phyloP scores from a whole-genome alignment of 2,329 filamentous ascomycete species.

The Xylariaceae sp. region DNA sequence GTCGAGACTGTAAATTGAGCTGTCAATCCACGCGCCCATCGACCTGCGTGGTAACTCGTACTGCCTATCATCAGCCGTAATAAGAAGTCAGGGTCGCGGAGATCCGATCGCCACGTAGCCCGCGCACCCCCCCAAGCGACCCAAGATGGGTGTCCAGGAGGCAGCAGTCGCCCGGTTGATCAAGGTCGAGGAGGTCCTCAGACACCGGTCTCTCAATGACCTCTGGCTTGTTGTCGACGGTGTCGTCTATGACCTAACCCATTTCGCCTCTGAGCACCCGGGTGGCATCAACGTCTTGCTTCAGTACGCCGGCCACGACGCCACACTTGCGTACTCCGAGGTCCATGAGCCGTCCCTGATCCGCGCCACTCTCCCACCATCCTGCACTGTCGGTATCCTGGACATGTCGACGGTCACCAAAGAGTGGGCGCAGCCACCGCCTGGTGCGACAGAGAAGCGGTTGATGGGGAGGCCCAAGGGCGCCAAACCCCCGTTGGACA shows the following conservation, averaged over 20 bases:
- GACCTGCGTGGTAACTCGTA: no score
- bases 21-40: background rate
- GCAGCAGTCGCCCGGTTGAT: constrained; percentile 25
- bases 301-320: constrained; percentile 49
- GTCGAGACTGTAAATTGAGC: background rate
- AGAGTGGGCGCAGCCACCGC: constrained; percentile 41
- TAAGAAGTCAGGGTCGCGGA: background rate
- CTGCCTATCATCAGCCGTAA: background rate
- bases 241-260: constrained; percentile 61
- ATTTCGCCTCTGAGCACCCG: constrained; percentile 48
- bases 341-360: constrained; percentile 44
- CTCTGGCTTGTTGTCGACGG: constrained; percentile 63
- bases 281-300: constrained; percentile 41
- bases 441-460: constrained; percentile 22
- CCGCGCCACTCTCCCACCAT: constrained; percentile 37
- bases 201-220: constrained; percentile 43
- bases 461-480: constrained; percentile 4
- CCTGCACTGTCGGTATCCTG: constrained; percentile 46
- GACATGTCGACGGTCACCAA: constrained; percentile 44
- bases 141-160: constrained; percentile 18
- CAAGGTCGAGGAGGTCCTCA: constrained; percentile 40
- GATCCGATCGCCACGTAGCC: background rate
- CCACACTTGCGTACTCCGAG: constrained; percentile 47
- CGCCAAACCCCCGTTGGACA: constrained; percentile 45
- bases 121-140: background rate